Base-by-base conservation (phyloP, 129 eudicot genomes). In the Oenanthe sinensis region DNA sequence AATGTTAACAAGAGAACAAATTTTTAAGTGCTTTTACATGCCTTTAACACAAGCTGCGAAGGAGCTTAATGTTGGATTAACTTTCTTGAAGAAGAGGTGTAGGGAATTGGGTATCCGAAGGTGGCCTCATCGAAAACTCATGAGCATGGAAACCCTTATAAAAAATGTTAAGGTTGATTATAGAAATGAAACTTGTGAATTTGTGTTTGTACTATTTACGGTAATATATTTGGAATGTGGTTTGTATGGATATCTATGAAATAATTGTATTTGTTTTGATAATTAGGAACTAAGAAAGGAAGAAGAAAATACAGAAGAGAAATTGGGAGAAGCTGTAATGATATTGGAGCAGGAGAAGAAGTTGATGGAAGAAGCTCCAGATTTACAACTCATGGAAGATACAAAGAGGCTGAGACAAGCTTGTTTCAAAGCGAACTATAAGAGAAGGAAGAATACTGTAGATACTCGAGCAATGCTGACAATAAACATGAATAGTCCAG, bases 361-460 rank as follows among this genome's bases (percentile, higher is more conserved):
- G 76, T 46, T 85, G 78, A 82, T 94, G 93, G 98, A 94, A 63
- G 86, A 87, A 24, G 63, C 83, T 8, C 98, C 98, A 0, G 93
- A 91, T 60, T 58, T 90, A 81, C 83, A 94, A 71, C 19, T 63
- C 19, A 81, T 94, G 68, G 93, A 91, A 69, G 86, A 88, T 65
- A 94, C 98, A 4, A 93, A 89, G 89, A 89, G 95, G 79, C 82
- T 93, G 37, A 85, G 98, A 39, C 98, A 93, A 84, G 98, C 98
- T 1, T 93, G 96, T 77, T 92, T 90, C 62, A 92, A 92, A 87
- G 97, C 96, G 4, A 90, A 88, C 80, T 92, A 92, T 84, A 90
- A 90, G 82, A 92, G 72, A 77, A 85, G 97, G 82, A 92, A 90
- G 86, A 85, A 83, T 3, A 72, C 70, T 26, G 2, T 62, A n/a